Evolutionary conservation across 2,329 filamentous ascomycete species (phyloP), one percentile per base, ranked within the genome.

Genomic region (Aureobasidium subglaciale): DNA sequence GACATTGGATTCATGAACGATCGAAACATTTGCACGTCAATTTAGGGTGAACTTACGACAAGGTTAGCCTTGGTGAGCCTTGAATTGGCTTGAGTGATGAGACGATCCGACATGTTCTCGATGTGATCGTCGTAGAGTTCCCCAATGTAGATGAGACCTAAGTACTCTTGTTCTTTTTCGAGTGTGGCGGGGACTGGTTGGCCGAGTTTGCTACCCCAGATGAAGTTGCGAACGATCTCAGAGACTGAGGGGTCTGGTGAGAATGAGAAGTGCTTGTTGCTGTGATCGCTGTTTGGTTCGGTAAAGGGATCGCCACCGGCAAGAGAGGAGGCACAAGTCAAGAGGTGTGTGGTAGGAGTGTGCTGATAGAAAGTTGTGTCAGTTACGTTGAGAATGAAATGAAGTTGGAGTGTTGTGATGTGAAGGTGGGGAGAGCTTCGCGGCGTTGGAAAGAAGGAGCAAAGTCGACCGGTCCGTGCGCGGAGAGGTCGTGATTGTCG

Each of bases 11-110:
- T 3, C 40, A n/a, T 11, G 37, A 40, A n/a, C n/a, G n/a, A n/a
- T n/a, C n/a, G n/a, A n/a, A n/a, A n/a, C n/a, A n/a, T n/a, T n/a
- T n/a, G n/a, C n/a, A n/a, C n/a, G 3, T 18, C 15, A 16, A 16
- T 24, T 16, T 34, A 11, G 15, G 10, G 8, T 45, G n/a, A 7
- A 38, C 35, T 43, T 38, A 56, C 55, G 10, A 45, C 29, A 7
- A 56, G 18, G 20, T 59, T 52, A 34, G 37, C 29, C 27, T 59
- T 56, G 29, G 53, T 41, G 15, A 58, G 42, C 22, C 54, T 58
- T 18, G 52, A 54, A 15, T 38, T 52, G 22, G 37, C 37, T 52
- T 56, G 54, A 8, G 34, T 56, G 43, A 56, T 54, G 35, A 54
- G 37, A 2, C 50, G 37, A 11, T 56, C 35, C 13, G 53, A 37